A percentile compares a stretch with the other conserved stretches of the same genome.
Evolutionary conservation across 2,329 filamentous ascomycete species (phyloP).

Genomic region (Diaporthe velutina): DNA sequence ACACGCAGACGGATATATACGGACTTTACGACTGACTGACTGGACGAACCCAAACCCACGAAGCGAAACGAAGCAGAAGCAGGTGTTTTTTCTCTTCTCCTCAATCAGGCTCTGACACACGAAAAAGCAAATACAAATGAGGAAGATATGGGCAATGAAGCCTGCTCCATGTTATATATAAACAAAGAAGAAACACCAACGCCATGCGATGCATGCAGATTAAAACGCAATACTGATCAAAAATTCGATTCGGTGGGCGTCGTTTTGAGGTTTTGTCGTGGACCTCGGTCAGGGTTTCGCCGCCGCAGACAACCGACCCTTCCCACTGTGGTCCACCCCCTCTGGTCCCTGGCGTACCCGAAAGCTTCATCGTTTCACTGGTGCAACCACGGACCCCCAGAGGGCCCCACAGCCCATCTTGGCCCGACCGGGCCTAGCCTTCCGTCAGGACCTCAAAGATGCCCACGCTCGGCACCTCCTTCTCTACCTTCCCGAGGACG

Average conservation of each 20-base stretch:
- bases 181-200: conserved; percentile 24
- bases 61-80: not conserved
- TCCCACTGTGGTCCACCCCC: not conserved
- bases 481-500: conserved; percentile 31
- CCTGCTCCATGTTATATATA: conserved; percentile 30
- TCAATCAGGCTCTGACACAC: no score
- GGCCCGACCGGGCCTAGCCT: conserved; percentile 7
- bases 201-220: conserved; percentile 35
- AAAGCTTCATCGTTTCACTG: conserved; percentile 6
- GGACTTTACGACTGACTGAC: not conserved
- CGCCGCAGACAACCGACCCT: not conserved
- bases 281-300: not conserved
- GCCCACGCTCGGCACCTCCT: conserved; percentile 32
- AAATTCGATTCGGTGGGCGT: conserved; percentile 6
- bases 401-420: not conserved
- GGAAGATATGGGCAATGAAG: conserved; percentile 25
- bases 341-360: not conserved
- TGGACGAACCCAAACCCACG: conserved; percentile 4
- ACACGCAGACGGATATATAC: conserved; percentile 1
- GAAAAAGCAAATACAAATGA: conserved; percentile 9
- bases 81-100: not conserved
- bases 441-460: conserved; percentile 39
- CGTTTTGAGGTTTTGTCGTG: not conserved
- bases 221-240: conserved; percentile 28
- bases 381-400: not conserved